Evolutionary conservation across 2,329 filamentous ascomycete genomes (phyloP).

Genomic region (Shiraia sp.): DNA sequence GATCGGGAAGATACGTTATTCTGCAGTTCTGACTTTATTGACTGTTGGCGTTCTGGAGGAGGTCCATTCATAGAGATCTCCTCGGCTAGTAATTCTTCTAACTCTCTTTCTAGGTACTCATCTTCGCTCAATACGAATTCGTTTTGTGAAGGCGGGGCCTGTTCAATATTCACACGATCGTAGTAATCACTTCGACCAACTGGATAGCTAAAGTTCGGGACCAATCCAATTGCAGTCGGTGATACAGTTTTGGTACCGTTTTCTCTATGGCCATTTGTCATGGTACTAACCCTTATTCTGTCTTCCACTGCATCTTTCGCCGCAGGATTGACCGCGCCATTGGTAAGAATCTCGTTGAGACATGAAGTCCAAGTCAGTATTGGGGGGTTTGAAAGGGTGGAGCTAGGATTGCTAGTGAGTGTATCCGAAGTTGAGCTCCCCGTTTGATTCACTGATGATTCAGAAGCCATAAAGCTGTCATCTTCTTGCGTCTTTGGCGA

Average conservation of each 20-base stretch:
- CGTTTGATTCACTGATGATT: not conserved
- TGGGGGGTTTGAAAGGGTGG: not conserved
- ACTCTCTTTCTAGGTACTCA: not conserved
- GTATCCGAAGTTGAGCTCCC: not conserved
- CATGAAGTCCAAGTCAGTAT: slow-evolving; percentile 14
- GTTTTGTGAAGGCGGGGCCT: not conserved
- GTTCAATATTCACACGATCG: slow-evolving; percentile 3
- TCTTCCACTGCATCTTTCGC: slow-evolving; percentile 7
- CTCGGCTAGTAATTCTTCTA: not conserved
- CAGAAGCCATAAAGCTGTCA: not conserved
- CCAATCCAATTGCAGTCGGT: slow-evolving; percentile 10
- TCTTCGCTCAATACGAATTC: not conserved
- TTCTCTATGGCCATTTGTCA: not conserved
- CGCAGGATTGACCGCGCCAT: slow-evolving; percentile 6
- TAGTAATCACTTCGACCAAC: slow-evolving; percentile 15
- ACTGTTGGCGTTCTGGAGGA: not conserved
- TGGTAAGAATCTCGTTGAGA: slow-evolving; percentile 10
- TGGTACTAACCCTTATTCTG: not conserved
- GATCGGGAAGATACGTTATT: too few relatives aligned
- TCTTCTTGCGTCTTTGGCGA: too few relatives aligned
- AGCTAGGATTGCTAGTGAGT: not conserved
- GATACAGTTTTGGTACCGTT: not conserved
- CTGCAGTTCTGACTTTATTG: not conserved
- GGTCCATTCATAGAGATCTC: not conserved
- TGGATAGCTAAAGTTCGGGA: slow-evolving; percentile 32